Evolutionary conservation across 139 green algal genomes (phyloP).

Genomic region (Desmodesmus armatus): DNA sequence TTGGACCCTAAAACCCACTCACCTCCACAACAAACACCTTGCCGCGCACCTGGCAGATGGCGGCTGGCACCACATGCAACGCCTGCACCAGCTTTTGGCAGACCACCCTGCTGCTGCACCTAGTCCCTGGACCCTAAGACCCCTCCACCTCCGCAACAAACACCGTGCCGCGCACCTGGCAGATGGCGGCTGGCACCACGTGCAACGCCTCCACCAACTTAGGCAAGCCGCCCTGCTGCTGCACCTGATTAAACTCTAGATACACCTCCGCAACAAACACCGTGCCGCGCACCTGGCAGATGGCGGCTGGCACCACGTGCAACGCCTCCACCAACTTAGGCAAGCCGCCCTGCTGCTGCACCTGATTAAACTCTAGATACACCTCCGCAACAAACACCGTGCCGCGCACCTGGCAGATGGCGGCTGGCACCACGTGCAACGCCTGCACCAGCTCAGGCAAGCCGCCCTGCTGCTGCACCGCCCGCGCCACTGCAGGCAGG

Average conservation of each 20-base stretch:
- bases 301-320: not conserved
- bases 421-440: not conserved
- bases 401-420: constrained; percentile 33
- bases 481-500: not conserved
- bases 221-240: not conserved
- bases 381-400: no score
- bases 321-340: constrained; percentile 12
- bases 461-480: not conserved
- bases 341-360: not conserved
- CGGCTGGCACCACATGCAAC: not conserved
- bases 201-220: not conserved
- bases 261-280: no score
- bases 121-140: no score
- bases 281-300: constrained; percentile 29
- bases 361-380: not conserved
- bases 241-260: not conserved
- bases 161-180: constrained; percentile 4
- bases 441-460: not conserved
- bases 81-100: not conserved
- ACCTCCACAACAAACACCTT: no score
- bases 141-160: no score
- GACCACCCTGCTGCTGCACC: not conserved
- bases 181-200: not conserved
- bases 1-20: no score
- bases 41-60: constrained; percentile 15